Evolutionary conservation across 1,284 basidiomycete species (phyloP), one percentile per base, ranked within the genome.

Genomic region (Mycena citricolor): DNA sequence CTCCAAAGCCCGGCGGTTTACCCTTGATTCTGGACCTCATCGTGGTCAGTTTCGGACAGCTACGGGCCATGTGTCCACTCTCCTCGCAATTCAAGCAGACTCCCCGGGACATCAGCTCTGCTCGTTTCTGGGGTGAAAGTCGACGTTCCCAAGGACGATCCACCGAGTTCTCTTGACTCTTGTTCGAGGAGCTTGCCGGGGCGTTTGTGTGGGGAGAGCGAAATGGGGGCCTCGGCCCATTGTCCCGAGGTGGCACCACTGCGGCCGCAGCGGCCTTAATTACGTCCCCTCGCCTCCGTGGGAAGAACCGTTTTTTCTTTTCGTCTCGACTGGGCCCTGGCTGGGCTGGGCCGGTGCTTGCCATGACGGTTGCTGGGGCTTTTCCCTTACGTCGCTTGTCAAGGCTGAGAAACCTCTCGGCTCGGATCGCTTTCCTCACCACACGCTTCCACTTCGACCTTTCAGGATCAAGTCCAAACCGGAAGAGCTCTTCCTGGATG

Each of bases 11-110:
- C 12, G 52, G 25, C 5, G 49, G 29, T 29, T 37, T 36, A 11
- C 43, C 33, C 25, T 33, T 47, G 14, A 37, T 16, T 10, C 23
- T 39, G 1, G 44, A 53, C 0, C 23, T 25, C 11, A 56, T 29
- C 2, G 25, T 42, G 0, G 25, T 46, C 0, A 32, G 8, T 22
- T 46, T 33, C 0, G 49, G 42, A 22, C 54, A 56, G n/a, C 56
- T 45, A 2, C 42, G 32, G 2, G 42, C 34, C n/a, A 46, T 25
- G 29, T 44, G 40, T 1, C 44, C 41, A 5, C 25, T 3, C n/a
- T 43, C 46, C 24, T 37, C 34, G 29, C 44, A 45, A 24, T 3
- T 42, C 7, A 43, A 43, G 16, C 41, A 43, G 1, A 19, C 21
- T 3, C 40, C 44, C 12, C 32, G 12, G 1, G 39, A 31, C 14